phyloP scores from a whole-genome alignment of 352 stramenopile species.

The Hyaloperonospora brassicae region DNA sequence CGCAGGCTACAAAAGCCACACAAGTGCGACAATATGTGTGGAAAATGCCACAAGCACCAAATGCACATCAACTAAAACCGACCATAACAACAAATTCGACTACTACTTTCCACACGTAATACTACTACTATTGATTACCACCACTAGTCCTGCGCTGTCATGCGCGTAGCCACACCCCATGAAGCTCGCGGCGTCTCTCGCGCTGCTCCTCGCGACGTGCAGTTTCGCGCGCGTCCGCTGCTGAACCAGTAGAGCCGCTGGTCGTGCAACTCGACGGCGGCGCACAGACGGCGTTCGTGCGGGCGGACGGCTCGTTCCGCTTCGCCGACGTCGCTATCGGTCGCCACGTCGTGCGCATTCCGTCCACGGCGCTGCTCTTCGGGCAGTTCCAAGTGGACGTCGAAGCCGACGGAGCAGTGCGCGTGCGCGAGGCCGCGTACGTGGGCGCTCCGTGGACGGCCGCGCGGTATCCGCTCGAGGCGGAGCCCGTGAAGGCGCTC shows the following conservation, averaged over 20 bases:
- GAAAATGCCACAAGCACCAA: too few species aligned
- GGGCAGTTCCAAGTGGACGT: constrained; percentile 66
- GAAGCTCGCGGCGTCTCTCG: too few species aligned
- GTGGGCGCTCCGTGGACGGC: constrained; percentile 54
- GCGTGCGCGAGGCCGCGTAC: constrained; percentile 77
- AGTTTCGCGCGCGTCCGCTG: constrained; percentile 32
- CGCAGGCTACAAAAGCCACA: too few species aligned
- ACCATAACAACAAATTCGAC: too few species aligned
- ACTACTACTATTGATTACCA: too few species aligned
- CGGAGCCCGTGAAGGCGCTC: constrained; percentile 57
- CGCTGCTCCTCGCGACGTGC: too few species aligned
- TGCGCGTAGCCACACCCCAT: too few species aligned
- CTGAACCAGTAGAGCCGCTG: constrained; percentile 52
- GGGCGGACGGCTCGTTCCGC: constrained; percentile 54
- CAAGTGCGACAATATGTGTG: too few species aligned
- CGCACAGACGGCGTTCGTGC: constrained; percentile 60
- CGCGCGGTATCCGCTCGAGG: constrained; percentile 55
- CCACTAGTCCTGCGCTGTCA: too few species aligned
- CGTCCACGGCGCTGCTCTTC: constrained; percentile 59
- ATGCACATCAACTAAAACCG: too few species aligned
- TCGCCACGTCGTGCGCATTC: constrained; percentile 72
- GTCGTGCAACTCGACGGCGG: constrained; percentile 67
- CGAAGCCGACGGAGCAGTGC: constrained; percentile 40
- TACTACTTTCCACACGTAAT: too few species aligned
- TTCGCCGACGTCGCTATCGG: constrained; percentile 64